A percentile compares a stretch with the other conserved stretches of the same genome.
Evolutionary conservation across 2,329 filamentous ascomycete species (phyloP).

Genomic region (Aspergillus candidus): DNA sequence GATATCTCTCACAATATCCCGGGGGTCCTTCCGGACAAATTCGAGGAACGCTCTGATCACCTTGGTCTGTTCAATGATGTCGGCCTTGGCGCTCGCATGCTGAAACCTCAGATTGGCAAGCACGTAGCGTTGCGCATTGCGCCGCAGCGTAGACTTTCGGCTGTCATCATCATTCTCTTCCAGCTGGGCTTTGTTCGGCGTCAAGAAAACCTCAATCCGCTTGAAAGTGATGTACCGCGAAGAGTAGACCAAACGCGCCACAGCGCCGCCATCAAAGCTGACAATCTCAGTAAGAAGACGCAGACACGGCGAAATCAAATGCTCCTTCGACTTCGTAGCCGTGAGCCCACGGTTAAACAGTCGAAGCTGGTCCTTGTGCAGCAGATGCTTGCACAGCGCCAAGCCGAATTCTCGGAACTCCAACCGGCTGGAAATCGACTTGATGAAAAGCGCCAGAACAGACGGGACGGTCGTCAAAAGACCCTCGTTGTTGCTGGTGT

Average conservation of each 20-base stretch:
- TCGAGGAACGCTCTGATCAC: constrained; percentile 67
- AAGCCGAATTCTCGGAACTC: constrained; percentile 71
- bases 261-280: constrained; percentile 74
- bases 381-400: constrained; percentile 70
- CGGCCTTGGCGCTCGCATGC: constrained; percentile 68
- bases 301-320: constrained; percentile 81
- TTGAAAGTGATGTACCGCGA: constrained; percentile 73
- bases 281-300: constrained; percentile 81
- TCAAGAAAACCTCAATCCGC: constrained; percentile 72
- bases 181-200: constrained; percentile 51
- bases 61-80: constrained; percentile 70
- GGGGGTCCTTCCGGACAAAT: constrained; percentile 69
- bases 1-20: constrained; percentile 68
- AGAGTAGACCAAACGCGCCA: constrained; percentile 71
- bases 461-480: constrained; percentile 75
- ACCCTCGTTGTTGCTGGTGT: constrained; percentile 71
- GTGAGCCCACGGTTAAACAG: constrained; percentile 73
- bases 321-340: constrained; percentile 74
- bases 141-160: constrained; percentile 70
- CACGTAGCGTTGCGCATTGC: constrained; percentile 75
- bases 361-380: constrained; percentile 75
- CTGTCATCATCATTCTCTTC: constrained; percentile 58
- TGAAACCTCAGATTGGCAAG: constrained; percentile 74
- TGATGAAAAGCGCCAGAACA: constrained; percentile 73
- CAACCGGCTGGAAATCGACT: constrained; percentile 65